phyloP scores from a whole-genome alignment of 306 rosid species.

The Neltuma alba region DNA sequence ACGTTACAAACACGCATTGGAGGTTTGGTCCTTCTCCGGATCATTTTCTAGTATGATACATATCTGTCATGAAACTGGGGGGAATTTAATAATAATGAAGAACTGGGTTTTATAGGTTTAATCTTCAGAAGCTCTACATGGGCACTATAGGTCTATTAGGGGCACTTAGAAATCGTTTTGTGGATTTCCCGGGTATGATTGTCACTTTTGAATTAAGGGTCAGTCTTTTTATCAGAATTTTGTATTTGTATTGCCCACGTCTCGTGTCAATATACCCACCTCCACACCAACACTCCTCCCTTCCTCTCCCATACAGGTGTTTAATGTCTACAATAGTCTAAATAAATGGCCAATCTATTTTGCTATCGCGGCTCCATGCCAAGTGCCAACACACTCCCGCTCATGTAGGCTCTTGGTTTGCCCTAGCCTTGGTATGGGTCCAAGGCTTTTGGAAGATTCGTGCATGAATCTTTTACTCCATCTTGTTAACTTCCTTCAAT shows the following conservation, averaged over 20 bases:
- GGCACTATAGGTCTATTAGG: not conserved
- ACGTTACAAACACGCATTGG: constrained; percentile 91
- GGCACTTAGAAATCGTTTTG: constrained; percentile 18
- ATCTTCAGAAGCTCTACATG: not conserved
- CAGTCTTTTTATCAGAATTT: too few relatives aligned
- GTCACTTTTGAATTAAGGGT: not conserved
- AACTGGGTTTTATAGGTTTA: constrained; percentile 7
- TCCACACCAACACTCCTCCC: too few relatives aligned
- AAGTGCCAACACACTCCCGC: too few relatives aligned
- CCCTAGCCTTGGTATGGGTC: not conserved
- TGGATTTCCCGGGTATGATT: constrained; percentile 8
- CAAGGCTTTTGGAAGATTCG: constrained; percentile 7
- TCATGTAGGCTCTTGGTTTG: not conserved
- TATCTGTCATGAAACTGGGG: constrained; percentile 19
- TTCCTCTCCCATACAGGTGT: too few relatives aligned
- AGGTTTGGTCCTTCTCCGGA: constrained; percentile 50
- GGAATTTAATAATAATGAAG: constrained; percentile 19
- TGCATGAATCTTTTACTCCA: not conserved
- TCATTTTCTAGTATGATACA: not conserved
- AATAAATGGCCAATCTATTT: constrained; percentile 6
- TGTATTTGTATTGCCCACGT: not conserved
- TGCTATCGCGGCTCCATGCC: not conserved
- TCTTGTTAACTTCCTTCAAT: not conserved
- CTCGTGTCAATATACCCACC: too few relatives aligned
- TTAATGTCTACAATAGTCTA: constrained; percentile 11